Percentiles rank a stretch among this genome's conserved stretches.
Evolutionary conservation across 768 basidiomycete species (phyloP).

Genomic region (Leccinum sublutescens): DNA sequence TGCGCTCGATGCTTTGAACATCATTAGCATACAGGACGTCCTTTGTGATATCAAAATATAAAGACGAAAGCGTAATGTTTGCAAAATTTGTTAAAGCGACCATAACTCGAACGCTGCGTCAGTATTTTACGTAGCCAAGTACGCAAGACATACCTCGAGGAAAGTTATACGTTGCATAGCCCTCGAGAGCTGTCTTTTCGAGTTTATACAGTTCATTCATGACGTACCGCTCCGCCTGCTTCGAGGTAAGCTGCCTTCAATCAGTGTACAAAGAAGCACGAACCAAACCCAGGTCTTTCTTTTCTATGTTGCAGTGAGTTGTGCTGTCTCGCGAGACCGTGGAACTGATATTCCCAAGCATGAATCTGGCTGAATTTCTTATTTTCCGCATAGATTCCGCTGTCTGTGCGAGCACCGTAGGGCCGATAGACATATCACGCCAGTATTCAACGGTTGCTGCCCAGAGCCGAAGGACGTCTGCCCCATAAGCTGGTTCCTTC

Average conservation of each 20-base stretch:
- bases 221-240: conserved; percentile 79
- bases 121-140: background rate
- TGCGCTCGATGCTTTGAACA: conserved; percentile 49
- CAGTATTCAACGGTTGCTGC: conserved; percentile 88
- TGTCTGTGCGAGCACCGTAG: conserved; percentile 69
- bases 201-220: conserved; percentile 80
- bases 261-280: conserved; percentile 22
- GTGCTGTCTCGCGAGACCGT: conserved; percentile 8
- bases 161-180: conserved; percentile 76
- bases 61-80: conserved; percentile 80
- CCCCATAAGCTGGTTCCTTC: conserved; percentile 76
- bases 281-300: conserved; percentile 62
- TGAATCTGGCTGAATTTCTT: conserved; percentile 82
- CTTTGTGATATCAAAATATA: conserved; percentile 92
- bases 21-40: conserved; percentile 82
- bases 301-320: conserved; percentile 9
- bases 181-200: conserved; percentile 62
- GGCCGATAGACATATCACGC: conserved; percentile 84
- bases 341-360: conserved; percentile 72
- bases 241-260: conserved; percentile 7
- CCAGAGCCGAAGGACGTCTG: conserved; percentile 89
- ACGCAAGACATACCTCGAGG: conserved; percentile 57
- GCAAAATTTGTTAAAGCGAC: conserved; percentile 72
- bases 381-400: conserved; percentile 79
- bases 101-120: conserved; percentile 51